A percentile compares a stretch with the other conserved stretches of the same genome.
Evolutionary conservation across 495 filamentous ascomycete genomes (phyloP).

Genomic region (Penicillium paxilli): DNA sequence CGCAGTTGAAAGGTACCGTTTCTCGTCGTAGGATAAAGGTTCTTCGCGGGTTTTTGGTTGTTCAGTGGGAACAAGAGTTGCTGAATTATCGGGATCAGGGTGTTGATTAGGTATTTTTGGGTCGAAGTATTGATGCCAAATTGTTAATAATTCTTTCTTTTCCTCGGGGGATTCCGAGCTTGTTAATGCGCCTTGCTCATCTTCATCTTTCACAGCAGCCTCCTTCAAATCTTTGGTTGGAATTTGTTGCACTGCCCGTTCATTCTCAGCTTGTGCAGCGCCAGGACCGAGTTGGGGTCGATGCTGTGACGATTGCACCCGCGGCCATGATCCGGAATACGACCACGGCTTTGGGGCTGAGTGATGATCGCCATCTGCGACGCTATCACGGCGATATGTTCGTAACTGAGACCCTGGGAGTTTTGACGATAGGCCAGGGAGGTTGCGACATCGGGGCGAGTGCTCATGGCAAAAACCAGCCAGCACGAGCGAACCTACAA

Average conservation of each 20-base stretch:
- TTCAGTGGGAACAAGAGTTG: neutral
- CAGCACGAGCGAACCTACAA: conserved; percentile 64
- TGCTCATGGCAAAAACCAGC: conserved; percentile 64
- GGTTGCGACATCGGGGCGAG: conserved; percentile 33
- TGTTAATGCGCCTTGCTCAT: neutral
- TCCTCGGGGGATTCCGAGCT: neutral
- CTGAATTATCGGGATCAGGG: neutral
- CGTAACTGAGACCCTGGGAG: conserved; percentile 10
- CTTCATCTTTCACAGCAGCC: neutral
- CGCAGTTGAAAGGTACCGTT: conserved; percentile 11
- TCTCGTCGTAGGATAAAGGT: conserved; percentile 13
- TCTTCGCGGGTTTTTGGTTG: neutral
- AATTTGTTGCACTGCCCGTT: conserved; percentile 1
- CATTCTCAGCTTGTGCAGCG: conserved; percentile 19
- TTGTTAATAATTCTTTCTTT: neutral
- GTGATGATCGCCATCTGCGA: conserved; percentile 11
- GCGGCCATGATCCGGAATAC: conserved; percentile 16
- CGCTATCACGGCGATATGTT: conserved; percentile 17
- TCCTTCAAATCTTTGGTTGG: neutral
- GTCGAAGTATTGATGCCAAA: neutral
- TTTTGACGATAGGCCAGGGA: conserved; percentile 27
- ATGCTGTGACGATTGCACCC: conserved; percentile 20
- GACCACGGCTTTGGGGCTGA: conserved; percentile 19
- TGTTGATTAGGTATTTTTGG: neutral
- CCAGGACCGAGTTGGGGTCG: conserved; percentile 35